Evolutionary conservation across 345 rosid genomes (phyloP).

Genomic region (Syzygium jambos): DNA sequence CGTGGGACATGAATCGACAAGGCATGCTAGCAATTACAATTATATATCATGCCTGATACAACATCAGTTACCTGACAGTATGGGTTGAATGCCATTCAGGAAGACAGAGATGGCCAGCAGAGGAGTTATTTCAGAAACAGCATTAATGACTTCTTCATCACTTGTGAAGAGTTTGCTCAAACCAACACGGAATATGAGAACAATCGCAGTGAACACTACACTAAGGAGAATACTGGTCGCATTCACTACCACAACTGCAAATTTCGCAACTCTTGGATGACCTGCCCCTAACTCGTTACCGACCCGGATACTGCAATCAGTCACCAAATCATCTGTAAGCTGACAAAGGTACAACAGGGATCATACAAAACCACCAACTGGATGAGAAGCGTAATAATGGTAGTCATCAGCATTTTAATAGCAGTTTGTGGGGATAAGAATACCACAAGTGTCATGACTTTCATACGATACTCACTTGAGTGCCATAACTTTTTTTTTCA

Average conservation of each 20-base stretch:
- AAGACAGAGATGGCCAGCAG: slow-evolving; percentile 78
- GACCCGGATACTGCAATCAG: slow-evolving; percentile 50
- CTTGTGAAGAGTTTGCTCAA: slow-evolving; percentile 64
- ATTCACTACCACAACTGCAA: slow-evolving; percentile 65
- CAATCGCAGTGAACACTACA: slow-evolving; percentile 31
- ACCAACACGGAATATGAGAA: slow-evolving; percentile 37
- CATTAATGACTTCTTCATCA: slow-evolving; percentile 52
- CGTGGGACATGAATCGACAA: not conserved
- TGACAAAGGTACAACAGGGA: not conserved
- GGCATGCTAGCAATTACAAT: not conserved
- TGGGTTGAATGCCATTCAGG: slow-evolving; percentile 88
- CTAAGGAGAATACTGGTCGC: slow-evolving; percentile 50
- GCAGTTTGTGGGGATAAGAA: not conserved
- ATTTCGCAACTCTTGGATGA: slow-evolving; percentile 57
- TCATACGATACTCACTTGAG: too few species aligned
- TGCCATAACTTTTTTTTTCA: too few species aligned
- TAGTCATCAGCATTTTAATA: not conserved
- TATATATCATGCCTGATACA: not conserved
- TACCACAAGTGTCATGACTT: too few species aligned
- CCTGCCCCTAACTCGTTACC: slow-evolving; percentile 88
- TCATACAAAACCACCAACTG: not conserved
- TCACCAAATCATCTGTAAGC: not conserved
- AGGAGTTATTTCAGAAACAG: slow-evolving; percentile 56
- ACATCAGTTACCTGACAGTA: slow-evolving; percentile 55
- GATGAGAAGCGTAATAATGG: not conserved